phyloP scores from a whole-genome alignment of 2,329 filamentous ascomycete species.

The Elsinoe arachidis region DNA sequence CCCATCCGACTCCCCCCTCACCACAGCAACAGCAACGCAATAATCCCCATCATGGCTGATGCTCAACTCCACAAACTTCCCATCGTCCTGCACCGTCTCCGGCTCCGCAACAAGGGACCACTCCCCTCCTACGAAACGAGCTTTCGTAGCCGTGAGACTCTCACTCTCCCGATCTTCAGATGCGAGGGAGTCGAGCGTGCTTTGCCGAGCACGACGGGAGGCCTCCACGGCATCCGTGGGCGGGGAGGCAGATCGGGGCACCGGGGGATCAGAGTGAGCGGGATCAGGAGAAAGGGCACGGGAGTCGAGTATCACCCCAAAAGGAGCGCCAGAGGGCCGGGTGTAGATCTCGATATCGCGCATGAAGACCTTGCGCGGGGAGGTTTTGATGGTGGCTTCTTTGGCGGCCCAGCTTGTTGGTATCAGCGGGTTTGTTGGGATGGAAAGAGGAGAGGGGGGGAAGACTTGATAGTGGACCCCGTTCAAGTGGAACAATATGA shows the following conservation, averaged over 20 bases:
- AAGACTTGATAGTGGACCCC: too few species aligned
- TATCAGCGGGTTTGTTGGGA: neutral
- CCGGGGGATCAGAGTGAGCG: neutral
- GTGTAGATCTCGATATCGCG: conserved; percentile 32
- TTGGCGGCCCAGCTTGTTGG: conserved; percentile 41
- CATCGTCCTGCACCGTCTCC: conserved; percentile 16
- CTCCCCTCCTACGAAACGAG: neutral
- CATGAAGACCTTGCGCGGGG: conserved; percentile 24
- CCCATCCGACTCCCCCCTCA: neutral
- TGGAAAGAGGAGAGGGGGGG: neutral
- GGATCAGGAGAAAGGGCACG: neutral
- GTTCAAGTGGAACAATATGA: too few species aligned
- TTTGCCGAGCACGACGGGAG: neutral
- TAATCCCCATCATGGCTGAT: conserved; percentile 86
- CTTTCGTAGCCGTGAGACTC: neutral
- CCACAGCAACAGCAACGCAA: conserved; percentile 51
- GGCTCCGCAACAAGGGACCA: neutral
- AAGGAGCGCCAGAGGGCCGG: neutral
- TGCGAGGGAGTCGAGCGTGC: neutral
- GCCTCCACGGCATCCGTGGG: neutral
- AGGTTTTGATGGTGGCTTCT: conserved; percentile 41
- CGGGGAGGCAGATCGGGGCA: too few species aligned
- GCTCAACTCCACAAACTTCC: conserved; percentile 59
- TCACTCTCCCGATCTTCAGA: neutral
- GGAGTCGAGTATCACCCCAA: conserved; percentile 7